Base-by-base conservation (phyloP, 2,329 filamentous ascomycete species). In the Aspergillus terreus region DNA sequence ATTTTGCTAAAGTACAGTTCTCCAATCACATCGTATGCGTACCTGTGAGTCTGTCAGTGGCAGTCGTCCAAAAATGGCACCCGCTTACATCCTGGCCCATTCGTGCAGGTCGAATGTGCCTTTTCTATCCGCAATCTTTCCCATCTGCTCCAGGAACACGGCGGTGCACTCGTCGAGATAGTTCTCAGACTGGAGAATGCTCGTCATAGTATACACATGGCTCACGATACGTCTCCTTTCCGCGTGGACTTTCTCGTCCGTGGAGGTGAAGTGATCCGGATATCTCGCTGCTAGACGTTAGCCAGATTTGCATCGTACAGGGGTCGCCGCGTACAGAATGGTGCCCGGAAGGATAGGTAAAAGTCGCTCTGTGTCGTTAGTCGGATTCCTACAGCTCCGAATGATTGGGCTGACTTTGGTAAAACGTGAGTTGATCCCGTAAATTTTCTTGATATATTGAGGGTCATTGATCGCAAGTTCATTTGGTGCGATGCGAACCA, bases 11-110 rank as follows among this genome's bases (percentile, higher is more conserved):
- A 77, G 19, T 67, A 70, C 17, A 75, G 54, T 27, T 69, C 67
- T 15, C 74, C 71, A 15, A 75, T 64, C n/a, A 75, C 66, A 49
- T 78, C 74, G 64, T 72, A 76, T 4, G 73, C 63, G 52, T 68
- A 73, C 67, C 68, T 71, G 43, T 17, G 27, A 32, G 3, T 23
- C 17, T 11, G n/a, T n/a, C 1, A 9, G 21, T 25, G 25, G 21
- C 2, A 30, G 7, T 9, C 27, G 7, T 30, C 14, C 38, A 9
- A 21, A n/a, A 25, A 38, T 19, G 4, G 6, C 14, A 44, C 9
- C 10, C 15, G 23, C 55, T 47, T 58, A 63, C 63, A 64, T 61
- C 51, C 63, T 57, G 11, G 60, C 23, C 64, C 63, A 67, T 38
- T 53, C 38, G 12, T 58, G 55, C 30, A 67, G 44, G 51, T 67